phyloP scores from a whole-genome alignment of 176 grass and related monocot species.

The Oryza glumipatula region DNA sequence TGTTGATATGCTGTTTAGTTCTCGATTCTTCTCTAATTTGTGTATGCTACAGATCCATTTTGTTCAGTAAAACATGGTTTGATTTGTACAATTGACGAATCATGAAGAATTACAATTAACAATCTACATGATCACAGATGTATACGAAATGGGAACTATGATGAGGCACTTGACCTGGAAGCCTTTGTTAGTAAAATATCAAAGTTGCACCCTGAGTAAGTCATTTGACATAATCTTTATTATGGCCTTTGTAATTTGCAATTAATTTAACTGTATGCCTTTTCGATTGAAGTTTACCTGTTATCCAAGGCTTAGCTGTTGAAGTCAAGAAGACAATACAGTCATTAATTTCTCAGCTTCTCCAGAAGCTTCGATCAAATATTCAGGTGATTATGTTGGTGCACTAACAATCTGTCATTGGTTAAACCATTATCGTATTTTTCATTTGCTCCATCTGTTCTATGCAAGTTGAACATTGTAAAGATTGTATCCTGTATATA shows the following conservation, averaged over 20 bases:
- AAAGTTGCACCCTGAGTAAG: constrained; percentile 95
- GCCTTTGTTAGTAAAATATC: constrained; percentile 87
- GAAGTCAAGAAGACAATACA: constrained; percentile 96
- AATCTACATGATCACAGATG: constrained; percentile 56
- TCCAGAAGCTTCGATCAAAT: constrained; percentile 96
- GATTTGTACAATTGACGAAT: constrained; percentile 23
- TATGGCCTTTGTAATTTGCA: background rate
- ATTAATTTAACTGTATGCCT: constrained; percentile 44
- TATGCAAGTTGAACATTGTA: background rate
- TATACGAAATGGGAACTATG: constrained; percentile 99
- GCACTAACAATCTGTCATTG: background rate
- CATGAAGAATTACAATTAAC: background rate
- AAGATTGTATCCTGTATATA: background rate
- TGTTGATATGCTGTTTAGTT: constrained; percentile 24
- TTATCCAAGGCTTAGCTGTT: constrained; percentile 86
- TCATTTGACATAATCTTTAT: constrained; percentile 34
- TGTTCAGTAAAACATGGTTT: constrained; percentile 22
- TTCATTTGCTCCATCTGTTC: background rate
- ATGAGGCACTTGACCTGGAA: constrained; percentile 98
- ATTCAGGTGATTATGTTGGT: constrained; percentile 67
- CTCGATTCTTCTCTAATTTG: background rate
- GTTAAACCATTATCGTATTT: constrained; percentile 1
- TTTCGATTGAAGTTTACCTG: constrained; percentile 83
- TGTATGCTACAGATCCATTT: background rate
- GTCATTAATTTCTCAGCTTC: constrained; percentile 93